A percentile compares a stretch with the other conserved stretches of the same genome.
Conservation (phyloP, 352 stramenopile genomes). For the Labyrinthula sp. region DNA sequence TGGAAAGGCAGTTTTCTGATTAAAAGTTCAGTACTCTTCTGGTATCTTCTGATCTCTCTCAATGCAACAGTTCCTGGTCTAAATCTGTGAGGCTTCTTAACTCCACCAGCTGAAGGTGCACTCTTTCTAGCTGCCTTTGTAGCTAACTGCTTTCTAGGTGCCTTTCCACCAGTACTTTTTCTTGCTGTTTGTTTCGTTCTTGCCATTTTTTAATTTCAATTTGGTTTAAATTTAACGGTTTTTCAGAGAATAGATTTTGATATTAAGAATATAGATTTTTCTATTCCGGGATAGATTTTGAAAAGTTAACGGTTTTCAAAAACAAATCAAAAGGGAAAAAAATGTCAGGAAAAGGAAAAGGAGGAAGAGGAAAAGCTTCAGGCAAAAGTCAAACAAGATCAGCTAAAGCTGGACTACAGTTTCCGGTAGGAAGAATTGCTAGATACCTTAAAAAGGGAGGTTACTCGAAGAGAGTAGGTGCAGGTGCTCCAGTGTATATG, state of each 20-base stretch:
- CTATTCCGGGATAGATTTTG: too few species aligned
- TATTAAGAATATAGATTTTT: too few species aligned
- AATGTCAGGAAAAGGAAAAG: conserved; percentile 30
- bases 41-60: conserved; percentile 68
- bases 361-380: conserved; percentile 22
- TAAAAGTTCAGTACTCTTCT: conserved; percentile 69
- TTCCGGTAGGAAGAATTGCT: conserved; percentile 54
- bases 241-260: too few species aligned
- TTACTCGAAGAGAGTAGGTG: conserved; percentile 51
- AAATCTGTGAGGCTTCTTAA: conserved; percentile 71
- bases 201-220: conserved; percentile 38
- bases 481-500: conserved; percentile 54
- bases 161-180: conserved; percentile 78
- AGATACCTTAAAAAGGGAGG: conserved; percentile 57
- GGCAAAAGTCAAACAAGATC: conserved; percentile 29
- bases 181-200: conserved; percentile 87
- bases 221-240: conserved; percentile 6
- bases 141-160: conserved; percentile 71
- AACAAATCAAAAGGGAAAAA: conserved; percentile 2
- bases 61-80: conserved; percentile 63
- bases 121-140: conserved; percentile 69
- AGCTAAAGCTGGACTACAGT: conserved; percentile 43
- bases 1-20: conserved; percentile 69
- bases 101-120: conserved; percentile 61
- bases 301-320: too few species aligned